Evolutionary conservation across 1,284 basidiomycete genomes (phyloP).

Genomic region (Apiotrichum laibachii): DNA sequence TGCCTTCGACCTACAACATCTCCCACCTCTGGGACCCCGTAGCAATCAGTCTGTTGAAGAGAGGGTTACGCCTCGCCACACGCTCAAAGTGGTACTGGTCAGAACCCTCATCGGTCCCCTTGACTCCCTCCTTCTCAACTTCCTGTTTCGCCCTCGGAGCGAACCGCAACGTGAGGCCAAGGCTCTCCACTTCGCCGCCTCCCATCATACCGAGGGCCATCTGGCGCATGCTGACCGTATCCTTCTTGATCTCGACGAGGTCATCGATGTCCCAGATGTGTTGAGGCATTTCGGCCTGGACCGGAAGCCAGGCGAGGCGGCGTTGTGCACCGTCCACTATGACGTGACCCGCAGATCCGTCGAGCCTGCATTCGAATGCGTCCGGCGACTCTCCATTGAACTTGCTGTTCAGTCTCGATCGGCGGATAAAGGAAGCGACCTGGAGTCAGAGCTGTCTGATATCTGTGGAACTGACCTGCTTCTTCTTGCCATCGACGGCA

Average conservation of each 20-base stretch:
- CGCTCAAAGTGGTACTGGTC: slow-evolving; percentile 40
- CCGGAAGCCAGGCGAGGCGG: slow-evolving; percentile 4
- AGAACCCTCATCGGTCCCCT: no score
- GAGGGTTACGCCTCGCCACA: slow-evolving; percentile 50
- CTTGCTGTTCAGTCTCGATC: slow-evolving; percentile 4
- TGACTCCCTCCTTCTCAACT: slow-evolving; percentile 1
- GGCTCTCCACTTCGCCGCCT: slow-evolving; percentile 48
- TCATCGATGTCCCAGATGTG: slow-evolving; percentile 12
- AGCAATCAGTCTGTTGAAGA: slow-evolving; percentile 51
- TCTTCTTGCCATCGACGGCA: slow-evolving; percentile 6
- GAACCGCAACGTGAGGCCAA: slow-evolving; percentile 40
- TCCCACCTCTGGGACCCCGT: slow-evolving; percentile 53
- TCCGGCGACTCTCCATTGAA: slow-evolving; percentile 15
- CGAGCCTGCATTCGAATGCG: slow-evolving; percentile 7
- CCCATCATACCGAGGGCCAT: slow-evolving; percentile 52
- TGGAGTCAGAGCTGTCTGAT: background rate
- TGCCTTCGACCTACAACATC: slow-evolving; percentile 33
- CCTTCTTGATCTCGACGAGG: slow-evolving; percentile 19
- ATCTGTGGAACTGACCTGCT: background rate
- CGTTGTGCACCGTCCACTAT: slow-evolving; percentile 9
- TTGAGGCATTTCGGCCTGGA: slow-evolving; percentile 3
- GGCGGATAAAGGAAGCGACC: background rate
- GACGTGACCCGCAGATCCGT: slow-evolving; percentile 6
- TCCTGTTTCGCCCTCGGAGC: slow-evolving; percentile 30
- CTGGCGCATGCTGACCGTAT: slow-evolving; percentile 46